Base-by-base conservation (phyloP, 176 grass and related monocot species). In the Thinopyrum elongatum region DNA sequence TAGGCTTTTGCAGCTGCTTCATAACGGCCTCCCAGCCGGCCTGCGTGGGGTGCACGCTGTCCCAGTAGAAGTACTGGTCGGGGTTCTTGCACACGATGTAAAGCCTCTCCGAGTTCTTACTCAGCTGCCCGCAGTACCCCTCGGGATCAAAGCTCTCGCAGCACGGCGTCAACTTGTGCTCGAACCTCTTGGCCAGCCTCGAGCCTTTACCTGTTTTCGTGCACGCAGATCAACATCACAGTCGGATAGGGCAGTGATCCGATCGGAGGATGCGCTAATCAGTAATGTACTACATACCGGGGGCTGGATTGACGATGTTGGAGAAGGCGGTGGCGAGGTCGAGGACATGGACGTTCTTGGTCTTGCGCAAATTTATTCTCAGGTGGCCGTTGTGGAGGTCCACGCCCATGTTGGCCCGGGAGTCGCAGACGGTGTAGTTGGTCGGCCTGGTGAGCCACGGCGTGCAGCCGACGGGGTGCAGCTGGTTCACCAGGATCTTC, bases 381-480 rank as follows among this genome's bases (percentile, higher is more conserved):
- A 89, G 87, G 44, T 34, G 6, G 6, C 4, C 10, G 59, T 67
- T 80, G 60, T 85, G 87, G 19, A 75, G 1, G 59, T 7, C 5
- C 1, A 82, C 42, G 34, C n/a, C 82, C 60, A 76, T 75, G 34
- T 85, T 82, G 60, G 10, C 71, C 1, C 42, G 17, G 29, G 1
- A 7, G 28, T 28, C n/a, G 74, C 90, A 89, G 2, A 1, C 13
- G 22, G 87, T 84, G 87, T 87, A 87, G 84, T 92, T 92, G 59
- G 1, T 42, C 1, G 59, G 13, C 74, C 80, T 68, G n/a, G 87
- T 26, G 0, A 19, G 53, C 66, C 49, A 64, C 46, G 90, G 90
- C 74, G 84, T 89, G 90, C 79, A 89, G 14, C 79, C 83, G 4
- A 92, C 22, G 26, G 87, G 90, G 8, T 86, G 84, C 61, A 89